Evolutionary conservation across 1,284 basidiomycete species (phyloP).

Genomic region (Trichosporon sp.): DNA sequence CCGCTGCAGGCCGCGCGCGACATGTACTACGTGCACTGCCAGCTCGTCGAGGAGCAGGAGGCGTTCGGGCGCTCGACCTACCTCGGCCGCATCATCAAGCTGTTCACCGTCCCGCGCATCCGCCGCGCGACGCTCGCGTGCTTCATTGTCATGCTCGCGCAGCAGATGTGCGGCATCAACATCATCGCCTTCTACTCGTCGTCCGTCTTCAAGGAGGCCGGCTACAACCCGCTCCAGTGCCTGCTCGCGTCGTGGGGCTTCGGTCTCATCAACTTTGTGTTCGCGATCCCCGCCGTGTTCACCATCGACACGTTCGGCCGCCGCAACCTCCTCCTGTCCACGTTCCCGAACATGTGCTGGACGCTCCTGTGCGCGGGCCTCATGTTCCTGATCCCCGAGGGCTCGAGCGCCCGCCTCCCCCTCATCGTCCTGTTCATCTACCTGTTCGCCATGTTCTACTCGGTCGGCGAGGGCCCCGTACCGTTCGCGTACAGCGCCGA

Average conservation of each 20-base stretch:
- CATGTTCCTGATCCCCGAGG: slow-evolving; percentile 49
- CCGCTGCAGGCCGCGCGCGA: slow-evolving; percentile 70
- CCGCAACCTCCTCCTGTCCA: slow-evolving; percentile 62
- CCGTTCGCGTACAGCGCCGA: slow-evolving; percentile 56
- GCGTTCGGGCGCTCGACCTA: slow-evolving; percentile 50
- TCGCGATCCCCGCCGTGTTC: slow-evolving; percentile 57
- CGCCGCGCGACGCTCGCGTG: slow-evolving; percentile 67
- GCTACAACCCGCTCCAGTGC: slow-evolving; percentile 33
- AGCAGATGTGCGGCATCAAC: slow-evolving; percentile 42
- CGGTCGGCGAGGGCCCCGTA: slow-evolving; percentile 68
- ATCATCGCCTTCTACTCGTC: slow-evolving; percentile 51
- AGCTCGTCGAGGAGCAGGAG: slow-evolving; percentile 45
- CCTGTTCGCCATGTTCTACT: slow-evolving; percentile 50
- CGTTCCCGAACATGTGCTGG: slow-evolving; percentile 52
- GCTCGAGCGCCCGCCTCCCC: slow-evolving; percentile 50
- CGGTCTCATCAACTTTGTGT: slow-evolving; percentile 49
- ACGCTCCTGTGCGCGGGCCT: slow-evolving; percentile 42
- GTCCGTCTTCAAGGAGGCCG: slow-evolving; percentile 60
- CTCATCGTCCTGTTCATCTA: slow-evolving; percentile 59
- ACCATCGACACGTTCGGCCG: slow-evolving; percentile 62
- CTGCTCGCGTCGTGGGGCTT: slow-evolving; percentile 62
- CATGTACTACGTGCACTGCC: slow-evolving; percentile 53
- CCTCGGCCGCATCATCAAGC: slow-evolving; percentile 55
- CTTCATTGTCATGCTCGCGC: slow-evolving; percentile 60
- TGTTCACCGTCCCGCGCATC: slow-evolving; percentile 63